Evolutionary conservation across 106 monocot genomes (phyloP).

Genomic region (Alisma plantagoaquatica): DNA sequence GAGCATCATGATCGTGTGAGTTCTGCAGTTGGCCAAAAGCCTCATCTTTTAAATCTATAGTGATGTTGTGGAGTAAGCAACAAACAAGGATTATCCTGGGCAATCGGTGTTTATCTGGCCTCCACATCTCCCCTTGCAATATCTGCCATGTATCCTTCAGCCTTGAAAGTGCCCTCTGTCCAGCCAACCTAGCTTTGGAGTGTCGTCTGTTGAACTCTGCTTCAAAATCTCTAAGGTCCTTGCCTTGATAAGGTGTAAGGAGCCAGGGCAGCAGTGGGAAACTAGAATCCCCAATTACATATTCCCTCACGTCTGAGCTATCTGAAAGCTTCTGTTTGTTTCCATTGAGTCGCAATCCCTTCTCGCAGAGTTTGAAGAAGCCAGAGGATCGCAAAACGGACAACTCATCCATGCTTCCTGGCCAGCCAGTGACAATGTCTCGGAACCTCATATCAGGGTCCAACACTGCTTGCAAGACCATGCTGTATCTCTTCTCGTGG

Average conservation of each 20-base stretch:
- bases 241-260: constrained; percentile 65
- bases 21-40: constrained; percentile 30
- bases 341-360: constrained; percentile 37
- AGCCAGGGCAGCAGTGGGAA: constrained; percentile 89
- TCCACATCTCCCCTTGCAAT: constrained; percentile 88
- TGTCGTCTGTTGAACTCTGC: constrained; percentile 67
- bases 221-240: constrained; percentile 24
- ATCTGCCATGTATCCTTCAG: constrained; percentile 84
- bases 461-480: constrained; percentile 59
- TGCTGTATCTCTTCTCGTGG: constrained; percentile 49
- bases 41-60: constrained; percentile 62
- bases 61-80: constrained; percentile 79
- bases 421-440: constrained; percentile 83
- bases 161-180: constrained; percentile 59
- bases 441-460: constrained; percentile 52
- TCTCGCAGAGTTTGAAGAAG: constrained; percentile 71
- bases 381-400: constrained; percentile 50
- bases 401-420: constrained; percentile 62
- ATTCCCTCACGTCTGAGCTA: constrained; percentile 48
- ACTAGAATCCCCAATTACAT: constrained; percentile 53
- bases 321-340: constrained; percentile 24
- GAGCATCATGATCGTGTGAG: constrained; percentile 33
- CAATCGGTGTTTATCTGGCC: constrained; percentile 78
- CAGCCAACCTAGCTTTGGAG: constrained; percentile 45
- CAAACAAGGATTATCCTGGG: constrained; percentile 88